A percentile compares a stretch with the other conserved stretches of the same genome.
Conservation (phyloP, 148 eudicot genomes). For the Rhododendron griersonianum region DNA sequence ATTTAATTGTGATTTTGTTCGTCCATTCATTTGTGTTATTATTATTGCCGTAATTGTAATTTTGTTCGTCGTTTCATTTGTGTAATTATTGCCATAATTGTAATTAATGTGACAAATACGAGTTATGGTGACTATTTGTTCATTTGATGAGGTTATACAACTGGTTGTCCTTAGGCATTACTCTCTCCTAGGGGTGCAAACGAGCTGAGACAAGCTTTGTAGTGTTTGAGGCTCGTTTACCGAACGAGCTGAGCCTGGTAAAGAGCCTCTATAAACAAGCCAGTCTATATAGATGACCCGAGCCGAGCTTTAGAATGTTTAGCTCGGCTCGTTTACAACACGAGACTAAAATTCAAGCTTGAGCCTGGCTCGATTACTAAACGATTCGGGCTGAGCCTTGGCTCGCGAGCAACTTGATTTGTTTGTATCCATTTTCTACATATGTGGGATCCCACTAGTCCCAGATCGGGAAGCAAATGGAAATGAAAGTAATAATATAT, state of each 20-base stretch:
- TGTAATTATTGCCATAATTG: not conserved
- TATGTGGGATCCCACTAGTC: no score
- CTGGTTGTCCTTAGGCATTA: not conserved
- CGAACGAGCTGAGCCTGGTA: not conserved
- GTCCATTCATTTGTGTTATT: not conserved
- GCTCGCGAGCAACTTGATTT: not conserved
- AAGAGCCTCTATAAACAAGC: not conserved
- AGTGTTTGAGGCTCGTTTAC: not conserved
- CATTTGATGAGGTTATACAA: not conserved
- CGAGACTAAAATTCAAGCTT: not conserved
- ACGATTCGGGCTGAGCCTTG: not conserved
- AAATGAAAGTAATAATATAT: no score
- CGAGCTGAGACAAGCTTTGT: not conserved
- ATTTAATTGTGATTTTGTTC: not conserved
- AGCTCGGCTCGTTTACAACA: not conserved
- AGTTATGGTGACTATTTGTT: not conserved
- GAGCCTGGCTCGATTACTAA: not conserved
- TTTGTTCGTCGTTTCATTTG: not conserved
- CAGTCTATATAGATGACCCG: not conserved
- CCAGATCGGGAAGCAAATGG: no score
- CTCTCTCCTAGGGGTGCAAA: not conserved
- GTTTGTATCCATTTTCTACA: not conserved
- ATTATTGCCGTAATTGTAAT: not conserved
- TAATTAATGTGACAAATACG: not conserved
- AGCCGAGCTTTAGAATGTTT: not conserved